These are phyloP conservation scores for Bothriochloa decipiens DNA, from an alignment of 176 grass and related monocot species.

Conservation along the genomic window DNA sequence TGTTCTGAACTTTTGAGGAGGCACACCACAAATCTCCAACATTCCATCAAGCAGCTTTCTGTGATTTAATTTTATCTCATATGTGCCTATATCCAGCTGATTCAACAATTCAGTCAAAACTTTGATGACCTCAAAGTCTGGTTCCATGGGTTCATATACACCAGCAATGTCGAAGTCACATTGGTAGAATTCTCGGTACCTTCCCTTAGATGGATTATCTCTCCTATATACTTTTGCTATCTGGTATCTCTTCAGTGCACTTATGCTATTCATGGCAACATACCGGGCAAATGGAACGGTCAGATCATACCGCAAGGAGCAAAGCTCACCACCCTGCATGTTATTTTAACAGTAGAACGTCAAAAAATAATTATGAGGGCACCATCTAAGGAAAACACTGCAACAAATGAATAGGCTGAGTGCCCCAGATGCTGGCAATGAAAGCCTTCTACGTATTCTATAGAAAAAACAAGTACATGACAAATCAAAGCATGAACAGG, in stretches of 20 bases:
- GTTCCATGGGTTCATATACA: conserved; percentile 82
- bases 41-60: conserved; percentile 94
- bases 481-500: background rate
- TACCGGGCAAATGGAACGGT: conserved; percentile 97
- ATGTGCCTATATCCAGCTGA: conserved; percentile 80
- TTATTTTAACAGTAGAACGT: conserved; percentile 15
- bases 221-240: conserved; percentile 99
- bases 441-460: background rate
- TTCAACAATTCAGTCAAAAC: conserved; percentile 90
- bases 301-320: conserved; percentile 94
- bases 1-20: conserved; percentile 95
- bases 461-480: background rate
- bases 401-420: conserved; percentile 5
- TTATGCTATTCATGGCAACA: conserved; percentile 89
- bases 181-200: conserved; percentile 95
- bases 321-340: conserved; percentile 92
- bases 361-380: background rate
- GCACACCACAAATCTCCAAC: conserved; percentile 93
- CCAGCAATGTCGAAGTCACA: conserved; percentile 98
- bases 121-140: conserved; percentile 92
- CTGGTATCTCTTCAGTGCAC: conserved; percentile 87
- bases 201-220: conserved; percentile 97
- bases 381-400: background rate
- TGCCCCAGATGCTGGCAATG: background rate
- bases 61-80: conserved; percentile 97